phyloP scores from a whole-genome alignment of 2,329 filamentous ascomycete genomes.

The Raffaelea ambrosiae region DNA sequence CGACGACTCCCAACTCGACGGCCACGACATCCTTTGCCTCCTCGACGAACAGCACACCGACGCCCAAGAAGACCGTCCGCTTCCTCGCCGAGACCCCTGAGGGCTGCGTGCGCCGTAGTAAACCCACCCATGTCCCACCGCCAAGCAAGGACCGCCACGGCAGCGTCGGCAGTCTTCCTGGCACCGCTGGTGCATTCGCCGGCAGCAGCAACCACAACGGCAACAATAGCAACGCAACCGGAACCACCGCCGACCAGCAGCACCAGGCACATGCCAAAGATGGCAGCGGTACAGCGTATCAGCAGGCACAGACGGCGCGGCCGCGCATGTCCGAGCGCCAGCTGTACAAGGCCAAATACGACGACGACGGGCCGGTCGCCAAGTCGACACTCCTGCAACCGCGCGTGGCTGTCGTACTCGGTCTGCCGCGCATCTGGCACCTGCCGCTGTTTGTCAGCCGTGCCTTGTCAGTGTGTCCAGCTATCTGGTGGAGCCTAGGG shows the following conservation, averaged over 20 bases:
- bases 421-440: slow-evolving; percentile 65
- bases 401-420: slow-evolving; percentile 68
- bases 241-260: not conserved
- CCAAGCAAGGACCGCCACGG: not conserved
- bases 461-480: slow-evolving; percentile 62
- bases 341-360: slow-evolving; percentile 3
- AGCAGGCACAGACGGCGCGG: slow-evolving; percentile 1
- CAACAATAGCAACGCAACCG: not conserved
- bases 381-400: slow-evolving; percentile 54
- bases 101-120: slow-evolving; percentile 1
- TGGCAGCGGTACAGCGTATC: not conserved
- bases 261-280: not conserved
- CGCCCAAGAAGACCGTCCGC: slow-evolving; percentile 13
- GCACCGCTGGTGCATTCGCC: not conserved
- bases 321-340: slow-evolving; percentile 1
- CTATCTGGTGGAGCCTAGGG: slow-evolving; percentile 62
- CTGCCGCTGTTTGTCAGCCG: slow-evolving; percentile 64
- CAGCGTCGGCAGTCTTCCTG: not conserved
- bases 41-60: not conserved
- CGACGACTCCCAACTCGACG: not conserved
- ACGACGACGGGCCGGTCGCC: slow-evolving; percentile 9
- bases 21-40: too few species aligned
- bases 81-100: slow-evolving; percentile 7
- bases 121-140: not conserved
- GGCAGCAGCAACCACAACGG: not conserved